phyloP scores from a whole-genome alignment of 2,329 filamentous ascomycete genomes.

The Falciphora oryzae region DNA sequence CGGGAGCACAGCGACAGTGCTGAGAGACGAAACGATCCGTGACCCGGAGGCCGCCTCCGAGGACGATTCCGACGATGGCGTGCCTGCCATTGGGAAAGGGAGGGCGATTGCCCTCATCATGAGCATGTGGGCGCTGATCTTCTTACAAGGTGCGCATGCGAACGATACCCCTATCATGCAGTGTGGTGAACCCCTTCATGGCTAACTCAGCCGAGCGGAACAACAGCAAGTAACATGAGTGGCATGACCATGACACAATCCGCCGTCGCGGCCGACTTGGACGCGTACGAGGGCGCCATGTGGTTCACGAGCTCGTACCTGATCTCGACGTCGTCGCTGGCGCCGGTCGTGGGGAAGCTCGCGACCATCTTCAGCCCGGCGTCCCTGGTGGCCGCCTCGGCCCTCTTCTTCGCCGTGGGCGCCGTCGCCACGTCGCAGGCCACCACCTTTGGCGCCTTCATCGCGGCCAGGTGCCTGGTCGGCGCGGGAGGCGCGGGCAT shows the following conservation, averaged over 20 bases:
- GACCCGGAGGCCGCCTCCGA: neutral
- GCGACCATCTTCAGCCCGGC: constrained; percentile 68
- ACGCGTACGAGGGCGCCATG: constrained; percentile 65
- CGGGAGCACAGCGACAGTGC: constrained; percentile 13
- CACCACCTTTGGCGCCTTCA: constrained; percentile 52
- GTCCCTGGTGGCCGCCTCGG: constrained; percentile 56
- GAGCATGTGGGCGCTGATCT: constrained; percentile 52
- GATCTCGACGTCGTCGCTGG: constrained; percentile 53
- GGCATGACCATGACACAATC: constrained; percentile 79
- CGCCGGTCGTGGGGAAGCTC: constrained; percentile 66
- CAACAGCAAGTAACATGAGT: constrained; percentile 63
- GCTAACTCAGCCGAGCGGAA: neutral
- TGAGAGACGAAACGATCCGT: constrained; percentile 10
- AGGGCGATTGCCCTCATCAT: constrained; percentile 41
- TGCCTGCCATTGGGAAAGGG: constrained; percentile 20
- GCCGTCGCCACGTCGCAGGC: constrained; percentile 60
- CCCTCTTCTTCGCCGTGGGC: constrained; percentile 53
- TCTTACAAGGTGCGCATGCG: constrained; percentile 46
- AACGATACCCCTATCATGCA: constrained; percentile 7
- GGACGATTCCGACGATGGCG: constrained; percentile 1
- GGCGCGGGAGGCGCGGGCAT: constrained; percentile 67
- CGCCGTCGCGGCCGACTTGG: constrained; percentile 66
- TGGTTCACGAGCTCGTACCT: constrained; percentile 82
- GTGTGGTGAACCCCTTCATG: neutral
- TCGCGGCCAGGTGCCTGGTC: constrained; percentile 61